phyloP scores from a whole-genome alignment of 2,329 filamentous ascomycete species.

The Knufia petricola region DNA sequence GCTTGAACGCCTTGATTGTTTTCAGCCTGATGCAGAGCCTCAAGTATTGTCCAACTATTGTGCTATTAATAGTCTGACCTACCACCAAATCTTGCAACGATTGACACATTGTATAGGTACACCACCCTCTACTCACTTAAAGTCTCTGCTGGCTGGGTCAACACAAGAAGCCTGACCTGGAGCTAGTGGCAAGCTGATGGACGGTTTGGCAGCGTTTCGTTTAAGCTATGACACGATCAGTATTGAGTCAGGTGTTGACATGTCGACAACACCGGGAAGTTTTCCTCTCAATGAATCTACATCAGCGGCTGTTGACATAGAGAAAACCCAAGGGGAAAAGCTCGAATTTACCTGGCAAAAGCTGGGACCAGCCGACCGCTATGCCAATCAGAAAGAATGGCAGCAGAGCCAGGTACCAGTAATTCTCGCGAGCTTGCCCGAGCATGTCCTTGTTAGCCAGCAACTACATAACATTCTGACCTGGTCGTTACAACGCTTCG shows the following conservation, averaged over 20 bases:
- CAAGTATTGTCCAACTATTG: neutral
- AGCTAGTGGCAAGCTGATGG: neutral
- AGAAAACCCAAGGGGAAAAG: neutral
- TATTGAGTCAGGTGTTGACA: neutral
- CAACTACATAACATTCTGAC: conserved; percentile 16
- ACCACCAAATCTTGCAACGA: neutral
- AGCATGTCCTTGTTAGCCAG: conserved; percentile 10
- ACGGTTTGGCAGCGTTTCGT: neutral
- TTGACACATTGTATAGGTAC: too few relatives aligned
- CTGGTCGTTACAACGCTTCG: conserved; percentile 13
- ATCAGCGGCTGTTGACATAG: neutral
- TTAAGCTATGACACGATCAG: neutral
- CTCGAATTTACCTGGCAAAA: conserved; percentile 5
- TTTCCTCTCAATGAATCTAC: neutral
- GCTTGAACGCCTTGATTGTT: neutral
- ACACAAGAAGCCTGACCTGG: neutral
- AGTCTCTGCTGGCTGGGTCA: neutral
- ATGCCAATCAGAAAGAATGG: conserved; percentile 8
- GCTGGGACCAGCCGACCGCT: neutral
- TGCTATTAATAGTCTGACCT: neutral
- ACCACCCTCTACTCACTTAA: too few relatives aligned
- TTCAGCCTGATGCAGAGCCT: neutral
- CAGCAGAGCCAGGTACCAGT: conserved; percentile 9
- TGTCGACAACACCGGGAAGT: neutral
- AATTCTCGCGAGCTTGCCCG: conserved; percentile 11